Base-by-base conservation (phyloP, 208 protist species). In the Trypanosoma scelopori region DNA sequence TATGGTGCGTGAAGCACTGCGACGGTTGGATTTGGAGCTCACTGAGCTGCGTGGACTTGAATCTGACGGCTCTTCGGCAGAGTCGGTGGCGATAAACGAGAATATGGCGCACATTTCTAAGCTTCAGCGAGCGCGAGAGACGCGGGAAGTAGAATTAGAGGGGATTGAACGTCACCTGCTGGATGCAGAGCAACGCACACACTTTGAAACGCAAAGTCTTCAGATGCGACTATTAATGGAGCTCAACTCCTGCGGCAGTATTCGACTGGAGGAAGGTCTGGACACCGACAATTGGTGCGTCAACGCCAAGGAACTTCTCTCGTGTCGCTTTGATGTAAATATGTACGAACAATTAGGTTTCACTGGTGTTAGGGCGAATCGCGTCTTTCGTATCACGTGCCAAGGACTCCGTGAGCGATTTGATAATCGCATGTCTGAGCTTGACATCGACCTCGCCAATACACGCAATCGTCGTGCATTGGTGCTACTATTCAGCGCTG, bases 221-320 rank as follows among this genome's bases (percentile, higher is more conserved):
- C 63, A 66, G 60, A 81, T 87, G 48, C 72, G 89, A 30, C 58
- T 97, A 4, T 62, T 81, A 20, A 41, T 96, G 52, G 94, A 98
- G 69, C 71, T 97, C 11, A 60, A 94, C 56, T 95, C 92, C 3
- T 93, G 89, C 53, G 94, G 94, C 27, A 98, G 95, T 62, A 82
- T 97, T 23, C 81, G 91, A 6, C 65, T 97, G 1, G 94, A 98
- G 57, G 84, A 91, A 43, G 74, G 90, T 18, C 53, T 66, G 13
- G 53, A 53, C 5, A 67, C 76, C n/a, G 90, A 94, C 45, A 72
- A 43, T 46, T 92, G 79, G 78, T 94, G 75, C 78, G 58, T 71
- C 0, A 84, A 65, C 15, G 90, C 85, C 11, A 75, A 69, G 16
- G 87, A 91, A 27, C 65, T 96, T 12, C 15, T 97, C 0, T 48